Evolutionary conservation across 192 early-diverging fungal genomes (phyloP).

Genomic region (Coemansia sp.): DNA sequence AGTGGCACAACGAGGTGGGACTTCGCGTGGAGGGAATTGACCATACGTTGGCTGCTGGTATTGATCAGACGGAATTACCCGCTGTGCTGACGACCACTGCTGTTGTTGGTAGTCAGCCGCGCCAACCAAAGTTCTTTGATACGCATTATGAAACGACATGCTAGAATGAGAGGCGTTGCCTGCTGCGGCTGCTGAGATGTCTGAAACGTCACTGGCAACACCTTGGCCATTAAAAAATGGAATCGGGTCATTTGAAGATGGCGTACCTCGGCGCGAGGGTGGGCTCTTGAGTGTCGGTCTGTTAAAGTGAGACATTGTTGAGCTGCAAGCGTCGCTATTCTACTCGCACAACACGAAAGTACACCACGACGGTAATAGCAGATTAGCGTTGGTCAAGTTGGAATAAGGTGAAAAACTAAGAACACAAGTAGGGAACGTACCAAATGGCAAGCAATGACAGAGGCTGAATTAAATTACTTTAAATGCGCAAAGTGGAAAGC

Average conservation of each 20-base stretch:
- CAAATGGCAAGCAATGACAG: background rate
- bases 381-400: background rate
- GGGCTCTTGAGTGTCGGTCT: conserved; percentile 5
- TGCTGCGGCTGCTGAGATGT: conserved; percentile 25
- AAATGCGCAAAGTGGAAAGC: background rate
- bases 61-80: background rate
- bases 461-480: background rate
- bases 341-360: background rate
- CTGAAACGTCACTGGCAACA: background rate
- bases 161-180: background rate
- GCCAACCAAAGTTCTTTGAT: background rate
- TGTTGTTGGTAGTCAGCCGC: background rate
- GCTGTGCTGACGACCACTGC: conserved; percentile 8
- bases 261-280: conserved; percentile 48
- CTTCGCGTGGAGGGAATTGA: conserved; percentile 7
- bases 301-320: conserved; percentile 22
- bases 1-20: conserved; percentile 48
- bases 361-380: background rate
- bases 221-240: conserved; percentile 36
- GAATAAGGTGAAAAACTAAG: background rate
- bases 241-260: conserved; percentile 41
- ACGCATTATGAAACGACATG: background rate
- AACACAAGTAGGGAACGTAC: background rate
- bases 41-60: conserved; percentile 6
- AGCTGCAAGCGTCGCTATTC: background rate